A percentile compares a stretch with the other conserved stretches of the same genome.
Conservation (phyloP, 2,329 filamentous ascomycete species). For the Bisporella sp. region DNA sequence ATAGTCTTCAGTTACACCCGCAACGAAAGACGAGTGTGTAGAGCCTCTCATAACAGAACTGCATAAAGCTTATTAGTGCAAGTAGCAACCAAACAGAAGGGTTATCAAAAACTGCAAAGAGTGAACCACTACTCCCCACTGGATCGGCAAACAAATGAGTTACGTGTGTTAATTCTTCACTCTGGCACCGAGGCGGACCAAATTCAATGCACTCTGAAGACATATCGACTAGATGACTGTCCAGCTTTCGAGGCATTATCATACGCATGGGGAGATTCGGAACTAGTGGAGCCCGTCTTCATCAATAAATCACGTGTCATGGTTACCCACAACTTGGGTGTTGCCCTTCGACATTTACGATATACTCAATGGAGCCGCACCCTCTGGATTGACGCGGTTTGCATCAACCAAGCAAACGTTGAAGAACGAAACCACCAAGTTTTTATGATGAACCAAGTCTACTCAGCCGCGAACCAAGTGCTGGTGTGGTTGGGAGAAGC, state of each 20-base stretch:
- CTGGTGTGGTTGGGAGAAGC: neutral
- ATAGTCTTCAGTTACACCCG: neutral
- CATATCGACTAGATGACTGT: neutral
- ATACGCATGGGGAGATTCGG: neutral
- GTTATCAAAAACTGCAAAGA: neutral
- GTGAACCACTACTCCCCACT: neutral
- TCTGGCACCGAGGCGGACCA: neutral
- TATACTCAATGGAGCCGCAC: neutral
- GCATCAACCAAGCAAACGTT: constrained; percentile 1
- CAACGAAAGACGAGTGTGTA: neutral
- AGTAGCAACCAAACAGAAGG: neutral
- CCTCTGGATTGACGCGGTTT: constrained; percentile 4
- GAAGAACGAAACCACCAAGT: constrained; percentile 3
- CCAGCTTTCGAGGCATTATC: neutral
- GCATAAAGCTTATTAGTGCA: neutral
- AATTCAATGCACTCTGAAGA: neutral
- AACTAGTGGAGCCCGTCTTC: neutral
- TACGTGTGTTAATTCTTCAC: neutral
- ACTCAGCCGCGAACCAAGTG: neutral
- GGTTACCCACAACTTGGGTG: neutral
- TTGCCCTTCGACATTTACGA: neutral
- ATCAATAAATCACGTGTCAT: neutral
- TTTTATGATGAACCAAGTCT: neutral
- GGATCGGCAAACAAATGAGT: neutral
- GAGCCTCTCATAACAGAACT: neutral